Base-by-base conservation (phyloP, 345 rosid genomes). In the Eutrema yunnanense region DNA sequence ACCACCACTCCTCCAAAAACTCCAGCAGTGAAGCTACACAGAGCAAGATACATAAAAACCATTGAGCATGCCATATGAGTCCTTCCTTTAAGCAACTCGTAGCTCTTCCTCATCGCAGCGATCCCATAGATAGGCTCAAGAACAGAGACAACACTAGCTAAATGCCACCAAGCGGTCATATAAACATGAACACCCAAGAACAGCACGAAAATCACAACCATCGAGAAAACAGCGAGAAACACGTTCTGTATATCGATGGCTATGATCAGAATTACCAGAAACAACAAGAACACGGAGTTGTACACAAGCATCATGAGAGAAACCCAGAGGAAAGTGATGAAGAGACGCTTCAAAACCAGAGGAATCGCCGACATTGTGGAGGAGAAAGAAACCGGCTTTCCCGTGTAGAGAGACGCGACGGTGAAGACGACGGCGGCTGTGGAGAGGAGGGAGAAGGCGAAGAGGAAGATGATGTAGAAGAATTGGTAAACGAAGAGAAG, bases 341-440 rank as follows among this genome's bases (percentile, higher is more conserved):
- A 85, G 49, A 94, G 79, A 19, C 97, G 92, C 81, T 88, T 89
- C 33, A 89, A 81, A 44, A 89, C 97, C 68, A 65, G 77, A 67
- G 98, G 98, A 48, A 91, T 89, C 29, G 95, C 97, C 0, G 83
- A 73, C 75, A 89, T 70, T 12, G 97, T 89, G 5, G 80, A 69
- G 4, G 97, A 83, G 80, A 91, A 94, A 6, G 96, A 88, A 19
- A 94, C 95, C 0, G 92, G 87, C 69, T 91, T 94, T 32, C 87
- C 79, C 0, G 98, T 82, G 85, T 89, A 91, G 44, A 94, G 87
- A 4, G 97, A 94, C 4, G 97, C 98, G 19, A 91, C 93, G 27
- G 97, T 88, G 88, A 91, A 91, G 60, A 94, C 98, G 30, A 89
- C 96, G 5, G 98, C 97, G 36, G 98, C 97, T 0, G 98, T 94